Evolutionary conservation across 1,284 basidiomycete species (phyloP).

Genomic region (Neotropicomus parvogracilis): DNA sequence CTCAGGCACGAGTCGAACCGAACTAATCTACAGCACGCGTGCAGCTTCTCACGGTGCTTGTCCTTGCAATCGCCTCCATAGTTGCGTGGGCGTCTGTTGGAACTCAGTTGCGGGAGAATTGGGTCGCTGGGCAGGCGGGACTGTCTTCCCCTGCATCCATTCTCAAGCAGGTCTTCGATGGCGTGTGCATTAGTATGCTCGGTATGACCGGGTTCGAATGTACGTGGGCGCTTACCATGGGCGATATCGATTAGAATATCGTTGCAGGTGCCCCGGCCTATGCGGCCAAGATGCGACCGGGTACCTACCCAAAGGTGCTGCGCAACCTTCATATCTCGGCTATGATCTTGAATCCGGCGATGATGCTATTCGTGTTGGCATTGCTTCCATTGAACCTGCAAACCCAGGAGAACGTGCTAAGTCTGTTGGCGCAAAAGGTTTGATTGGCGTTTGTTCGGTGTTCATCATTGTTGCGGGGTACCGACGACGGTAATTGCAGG

Average conservation of each 20-base stretch:
- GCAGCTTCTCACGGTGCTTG: conserved; percentile 53
- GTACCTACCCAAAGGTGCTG: conserved; percentile 53
- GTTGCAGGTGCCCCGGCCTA: conserved; percentile 59
- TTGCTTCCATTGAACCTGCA: conserved; percentile 51
- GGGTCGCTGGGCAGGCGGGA: conserved; percentile 40
- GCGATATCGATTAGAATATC: conserved; percentile 1
- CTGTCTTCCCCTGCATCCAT: conserved; percentile 32
- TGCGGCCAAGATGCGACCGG: conserved; percentile 52
- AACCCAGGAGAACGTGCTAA: conserved; percentile 56
- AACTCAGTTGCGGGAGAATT: conserved; percentile 53
- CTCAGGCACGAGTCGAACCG: neutral
- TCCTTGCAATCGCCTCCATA: conserved; percentile 46
- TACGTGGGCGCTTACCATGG: conserved; percentile 27
- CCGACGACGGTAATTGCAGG: conserved; percentile 28
- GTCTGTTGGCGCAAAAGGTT: conserved; percentile 54
- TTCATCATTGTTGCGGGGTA: conserved; percentile 1
- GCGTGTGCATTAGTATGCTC: conserved; percentile 64
- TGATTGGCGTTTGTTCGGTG: conserved; percentile 2
- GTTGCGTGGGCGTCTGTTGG: conserved; percentile 53
- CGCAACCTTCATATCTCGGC: conserved; percentile 62
- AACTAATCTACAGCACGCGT: conserved; percentile 7
- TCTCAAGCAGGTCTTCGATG: conserved; percentile 52
- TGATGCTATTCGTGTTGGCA: conserved; percentile 58
- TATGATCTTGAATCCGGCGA: conserved; percentile 48
- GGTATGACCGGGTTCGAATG: conserved; percentile 70